Evolutionary conservation across 2,329 filamentous ascomycete species (phyloP).

Genomic region (Fonsecaea pedrosoi): DNA sequence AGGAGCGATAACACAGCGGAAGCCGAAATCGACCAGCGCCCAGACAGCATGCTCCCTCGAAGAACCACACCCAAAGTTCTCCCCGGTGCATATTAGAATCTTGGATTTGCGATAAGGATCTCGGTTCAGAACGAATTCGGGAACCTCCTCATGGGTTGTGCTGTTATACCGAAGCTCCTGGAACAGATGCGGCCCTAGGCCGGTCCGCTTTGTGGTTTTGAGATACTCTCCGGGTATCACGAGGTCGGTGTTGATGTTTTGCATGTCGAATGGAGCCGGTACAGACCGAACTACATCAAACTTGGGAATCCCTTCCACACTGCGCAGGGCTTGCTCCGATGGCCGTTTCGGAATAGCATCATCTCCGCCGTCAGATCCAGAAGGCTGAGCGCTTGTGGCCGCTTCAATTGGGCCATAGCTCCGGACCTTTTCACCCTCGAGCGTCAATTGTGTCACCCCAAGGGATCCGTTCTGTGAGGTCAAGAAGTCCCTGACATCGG

Average conservation of each 20-base stretch:
- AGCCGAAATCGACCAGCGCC: constrained; percentile 95
- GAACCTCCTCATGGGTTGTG: constrained; percentile 71
- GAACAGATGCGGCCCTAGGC: constrained; percentile 86
- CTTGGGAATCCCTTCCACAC: constrained; percentile 75
- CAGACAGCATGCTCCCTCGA: constrained; percentile 95
- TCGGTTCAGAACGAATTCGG: constrained; percentile 86
- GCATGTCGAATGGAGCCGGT: constrained; percentile 81
- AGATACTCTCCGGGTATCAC: constrained; percentile 99
- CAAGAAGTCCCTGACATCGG: constrained; percentile 83
- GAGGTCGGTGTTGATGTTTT: constrained; percentile 94
- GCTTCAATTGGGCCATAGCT: constrained; percentile 69
- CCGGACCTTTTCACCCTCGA: constrained; percentile 59
- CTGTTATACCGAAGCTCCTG: constrained; percentile 77
- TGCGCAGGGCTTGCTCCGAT: constrained; percentile 54
- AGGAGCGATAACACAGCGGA: constrained; percentile 89
- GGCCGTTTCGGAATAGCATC: constrained; percentile 64
- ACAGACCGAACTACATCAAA: constrained; percentile 85
- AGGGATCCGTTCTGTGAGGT: constrained; percentile 62
- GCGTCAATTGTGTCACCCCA: constrained; percentile 62
- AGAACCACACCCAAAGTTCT: constrained; percentile 92
- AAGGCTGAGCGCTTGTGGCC: constrained; percentile 66
- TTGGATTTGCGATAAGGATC: constrained; percentile 84
- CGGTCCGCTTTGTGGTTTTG: constrained; percentile 97
- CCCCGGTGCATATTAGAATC: constrained; percentile 87
- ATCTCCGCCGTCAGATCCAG: constrained; percentile 65